These are phyloP conservation scores for Sporobolomyces roseus DNA, from an alignment of 768 basidiomycete species.

Conservation along the genomic window DNA sequence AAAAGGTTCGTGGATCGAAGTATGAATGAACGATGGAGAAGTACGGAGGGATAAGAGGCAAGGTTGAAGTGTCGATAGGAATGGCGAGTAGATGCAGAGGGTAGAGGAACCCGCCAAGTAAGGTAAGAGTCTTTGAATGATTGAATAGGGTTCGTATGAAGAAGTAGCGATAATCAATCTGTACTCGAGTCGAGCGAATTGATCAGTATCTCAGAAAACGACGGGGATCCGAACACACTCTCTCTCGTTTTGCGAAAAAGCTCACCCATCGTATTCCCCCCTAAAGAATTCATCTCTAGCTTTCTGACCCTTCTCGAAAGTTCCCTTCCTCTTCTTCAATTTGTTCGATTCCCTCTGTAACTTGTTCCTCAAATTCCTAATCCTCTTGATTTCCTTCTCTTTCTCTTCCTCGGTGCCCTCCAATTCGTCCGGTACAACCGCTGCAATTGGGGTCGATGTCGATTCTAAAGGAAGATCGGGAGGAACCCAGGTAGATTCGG, in stretches of 20 bases:
- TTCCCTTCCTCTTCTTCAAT: slow-evolving; percentile 57
- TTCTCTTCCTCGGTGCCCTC: slow-evolving; percentile 49
- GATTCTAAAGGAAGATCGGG: slow-evolving; percentile 50
- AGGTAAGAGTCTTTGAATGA: slow-evolving; percentile 67
- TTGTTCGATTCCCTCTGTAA: slow-evolving; percentile 57
- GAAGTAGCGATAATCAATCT: slow-evolving; percentile 77
- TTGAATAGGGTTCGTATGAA: slow-evolving; percentile 77
- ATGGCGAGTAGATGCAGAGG: slow-evolving; percentile 80
- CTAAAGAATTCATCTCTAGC: slow-evolving; percentile 74
- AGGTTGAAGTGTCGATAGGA: slow-evolving; percentile 65
- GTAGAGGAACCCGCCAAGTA: slow-evolving; percentile 81
- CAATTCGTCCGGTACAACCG: slow-evolving; percentile 52
- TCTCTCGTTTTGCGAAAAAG: background rate
- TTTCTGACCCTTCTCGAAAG: slow-evolving; percentile 60
- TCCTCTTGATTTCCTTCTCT: slow-evolving; percentile 8
- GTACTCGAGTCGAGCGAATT: background rate
- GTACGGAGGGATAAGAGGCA: slow-evolving; percentile 68
- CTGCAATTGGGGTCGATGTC: background rate
- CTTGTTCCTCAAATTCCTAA: slow-evolving; percentile 48
- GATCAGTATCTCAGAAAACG: background rate
- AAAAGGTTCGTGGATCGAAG: slow-evolving; percentile 80
- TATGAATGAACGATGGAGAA: slow-evolving; percentile 65
- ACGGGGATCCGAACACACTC: background rate
- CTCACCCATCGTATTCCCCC: slow-evolving; percentile 85
- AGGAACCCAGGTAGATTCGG: slow-evolving; percentile 69